These are phyloP conservation scores for Aspergillus hancockii DNA, from an alignment of 495 filamentous ascomycete genomes.

Conservation along the genomic window DNA sequence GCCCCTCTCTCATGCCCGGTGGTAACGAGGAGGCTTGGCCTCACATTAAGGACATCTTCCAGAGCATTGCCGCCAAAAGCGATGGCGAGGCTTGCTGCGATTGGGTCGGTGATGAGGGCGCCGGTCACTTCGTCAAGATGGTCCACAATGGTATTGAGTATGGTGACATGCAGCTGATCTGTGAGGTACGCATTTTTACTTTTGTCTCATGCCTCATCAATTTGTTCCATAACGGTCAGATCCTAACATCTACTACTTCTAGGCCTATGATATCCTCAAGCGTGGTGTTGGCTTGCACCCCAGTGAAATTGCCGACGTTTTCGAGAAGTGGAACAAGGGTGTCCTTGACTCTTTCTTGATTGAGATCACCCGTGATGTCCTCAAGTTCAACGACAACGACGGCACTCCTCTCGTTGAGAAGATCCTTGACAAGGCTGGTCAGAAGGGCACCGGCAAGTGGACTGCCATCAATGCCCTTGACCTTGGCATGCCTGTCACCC, in stretches of 20 bases:
- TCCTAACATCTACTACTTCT: conserved; percentile 3
- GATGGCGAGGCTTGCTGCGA: conserved; percentile 97
- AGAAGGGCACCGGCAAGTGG: conserved; percentile 99
- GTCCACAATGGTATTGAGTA: conserved; percentile 99
- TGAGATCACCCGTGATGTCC: conserved; percentile 96
- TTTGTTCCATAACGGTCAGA: not conserved
- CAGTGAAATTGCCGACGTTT: conserved; percentile 94
- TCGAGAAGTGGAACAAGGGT: conserved; percentile 96
- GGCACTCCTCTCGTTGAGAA: conserved; percentile 91
- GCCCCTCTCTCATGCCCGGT: conserved; percentile 97
- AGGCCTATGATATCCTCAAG: conserved; percentile 99
- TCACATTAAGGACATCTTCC: conserved; percentile 97
- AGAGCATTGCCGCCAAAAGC: conserved; percentile 95
- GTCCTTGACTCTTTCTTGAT: conserved; percentile 99
- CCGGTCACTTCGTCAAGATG: conserved; percentile 99
- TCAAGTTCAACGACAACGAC: conserved; percentile 96
- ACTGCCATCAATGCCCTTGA: conserved; percentile 98
- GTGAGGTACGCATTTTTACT: conserved; percentile 71
- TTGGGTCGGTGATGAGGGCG: conserved; percentile 99
- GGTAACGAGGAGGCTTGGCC: conserved; percentile 98
- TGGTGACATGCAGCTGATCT: conserved; percentile 99
- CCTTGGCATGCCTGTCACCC: conserved; percentile 96
- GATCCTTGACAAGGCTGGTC: conserved; percentile 96
- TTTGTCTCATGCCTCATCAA: not conserved
- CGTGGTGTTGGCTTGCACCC: conserved; percentile 80